Evolutionary conservation across 768 basidiomycete species (phyloP), one percentile per base, ranked within the genome.

Genomic region (Lactarius indigo): DNA sequence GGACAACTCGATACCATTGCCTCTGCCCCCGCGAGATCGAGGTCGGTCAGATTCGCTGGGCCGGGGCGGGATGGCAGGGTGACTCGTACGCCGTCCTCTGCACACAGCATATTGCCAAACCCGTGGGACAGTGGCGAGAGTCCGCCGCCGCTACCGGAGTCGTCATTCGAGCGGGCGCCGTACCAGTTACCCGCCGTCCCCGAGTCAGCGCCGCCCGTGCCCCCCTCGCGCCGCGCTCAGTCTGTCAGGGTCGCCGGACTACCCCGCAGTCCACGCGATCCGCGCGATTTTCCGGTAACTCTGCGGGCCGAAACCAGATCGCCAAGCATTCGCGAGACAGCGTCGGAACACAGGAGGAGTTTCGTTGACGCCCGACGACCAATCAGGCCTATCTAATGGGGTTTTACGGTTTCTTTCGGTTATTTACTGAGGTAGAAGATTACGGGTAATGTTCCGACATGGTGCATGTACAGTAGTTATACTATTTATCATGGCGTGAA

Each of bases 71-170:
- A 9, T 18, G 28, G 35, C 17, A 31, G 57, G 31, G 20, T 28
- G 20, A 52, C 35, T 13, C 35, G 35, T 3, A 3, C 23, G 26
- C 23, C 23, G 23, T 6, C 23, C 1, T 7, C 50, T 12, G 23
- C 23, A 7, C 47, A 15, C 5, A 66, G 57, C 28, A 2, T 39
- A 4, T 33, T 67, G 3, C 57, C 62, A 20, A 67, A 67, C 31
- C 62, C 66, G 31, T 64, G 62, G 66, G 66, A 59, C 26, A 37
- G 33, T 0, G 62, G 26, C n/a, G 58, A 18, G 57, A 17, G 7
- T 7, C 18, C 56, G 20, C 56, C 30, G 30, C 56, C 31, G 50
- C 50, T 52, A 23, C 57, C 61, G 3, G 37, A 8, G 0, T 26
- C 41, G 18, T 17, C 39, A 6, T 44, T 55, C n/a, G 57, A 67